These are phyloP conservation scores for Russula foetens DNA, from an alignment of 768 basidiomycete species.

Conservation along the genomic window DNA sequence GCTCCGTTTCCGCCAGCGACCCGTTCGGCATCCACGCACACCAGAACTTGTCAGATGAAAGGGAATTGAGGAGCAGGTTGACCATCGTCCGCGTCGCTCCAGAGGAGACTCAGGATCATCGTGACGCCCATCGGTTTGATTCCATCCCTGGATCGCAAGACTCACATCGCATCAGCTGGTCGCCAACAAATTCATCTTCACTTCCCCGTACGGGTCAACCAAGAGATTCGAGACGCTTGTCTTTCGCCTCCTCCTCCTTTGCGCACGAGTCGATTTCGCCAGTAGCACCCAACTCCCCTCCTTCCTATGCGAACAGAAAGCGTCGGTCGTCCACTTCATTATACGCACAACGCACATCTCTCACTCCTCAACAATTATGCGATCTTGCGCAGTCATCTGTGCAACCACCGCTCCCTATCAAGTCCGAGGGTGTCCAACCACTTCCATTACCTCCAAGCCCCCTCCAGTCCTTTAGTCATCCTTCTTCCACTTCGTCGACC, in stretches of 20 bases:
- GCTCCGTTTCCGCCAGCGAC: conserved; percentile 16
- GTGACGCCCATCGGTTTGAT: not conserved
- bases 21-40: conserved; percentile 15
- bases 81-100: conserved; percentile 15
- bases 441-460: not conserved
- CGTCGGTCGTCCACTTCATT: conserved; percentile 8
- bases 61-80: conserved; percentile 15
- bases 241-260: conserved; percentile 20
- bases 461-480: not conserved
- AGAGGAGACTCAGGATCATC: conserved; percentile 3
- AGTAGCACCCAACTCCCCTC: conserved; percentile 2
- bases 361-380: conserved; percentile 16
- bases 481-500: not conserved
- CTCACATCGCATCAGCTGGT: conserved; percentile 1
- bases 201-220: not conserved
- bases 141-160: not conserved
- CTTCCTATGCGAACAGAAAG: conserved; percentile 8
- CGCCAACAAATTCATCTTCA: not conserved
- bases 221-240: conserved; percentile 16
- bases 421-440: not conserved
- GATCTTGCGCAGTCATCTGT: conserved; percentile 16
- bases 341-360: conserved; percentile 13
- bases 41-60: conserved; percentile 12
- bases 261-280: not conserved
- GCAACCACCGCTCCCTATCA: not conserved